phyloP scores from a whole-genome alignment of 1,284 basidiomycete species.

The Ceratobasidium sp. region DNA sequence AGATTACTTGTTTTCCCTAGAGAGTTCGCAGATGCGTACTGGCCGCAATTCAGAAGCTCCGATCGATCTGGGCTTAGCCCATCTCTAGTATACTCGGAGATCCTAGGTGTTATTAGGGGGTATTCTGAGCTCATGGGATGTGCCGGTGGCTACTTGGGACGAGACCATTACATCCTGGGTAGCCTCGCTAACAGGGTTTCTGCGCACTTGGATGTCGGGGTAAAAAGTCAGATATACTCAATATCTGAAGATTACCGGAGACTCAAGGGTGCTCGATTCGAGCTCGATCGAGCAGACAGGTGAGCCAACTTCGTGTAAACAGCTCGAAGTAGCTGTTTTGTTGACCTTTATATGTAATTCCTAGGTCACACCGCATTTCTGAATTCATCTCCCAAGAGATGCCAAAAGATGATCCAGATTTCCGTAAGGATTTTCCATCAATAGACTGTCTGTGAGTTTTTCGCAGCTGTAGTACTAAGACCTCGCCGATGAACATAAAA shows the following conservation, averaged over 20 bases:
- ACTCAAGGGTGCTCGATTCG: background rate
- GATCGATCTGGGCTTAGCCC: background rate
- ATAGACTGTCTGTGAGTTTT: background rate
- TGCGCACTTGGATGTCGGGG: background rate
- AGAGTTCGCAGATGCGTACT: slow-evolving; percentile 27
- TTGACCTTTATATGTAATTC: no score
- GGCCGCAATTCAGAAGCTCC: background rate
- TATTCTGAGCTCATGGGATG: background rate
- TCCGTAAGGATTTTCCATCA: background rate
- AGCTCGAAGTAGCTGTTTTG: no score
- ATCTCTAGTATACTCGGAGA: slow-evolving; percentile 6
- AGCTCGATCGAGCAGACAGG: slow-evolving; percentile 1
- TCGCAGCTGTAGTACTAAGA: no score
- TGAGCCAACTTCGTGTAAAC: background rate
- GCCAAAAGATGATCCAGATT: background rate
- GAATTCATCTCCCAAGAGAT: background rate
- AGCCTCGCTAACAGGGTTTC: background rate
- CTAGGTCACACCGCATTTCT: background rate
- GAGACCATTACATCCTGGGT: slow-evolving; percentile 15
- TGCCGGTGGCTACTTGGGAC: background rate
- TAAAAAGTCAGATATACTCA: background rate
- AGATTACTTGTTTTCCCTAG: background rate
- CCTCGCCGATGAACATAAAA: no score
- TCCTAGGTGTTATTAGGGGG: background rate
- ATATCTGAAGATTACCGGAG: slow-evolving; percentile 11